These are phyloP conservation scores for Chlamydomonas asymmetrica DNA, from an alignment of 139 green algal species.

Conservation along the genomic window DNA sequence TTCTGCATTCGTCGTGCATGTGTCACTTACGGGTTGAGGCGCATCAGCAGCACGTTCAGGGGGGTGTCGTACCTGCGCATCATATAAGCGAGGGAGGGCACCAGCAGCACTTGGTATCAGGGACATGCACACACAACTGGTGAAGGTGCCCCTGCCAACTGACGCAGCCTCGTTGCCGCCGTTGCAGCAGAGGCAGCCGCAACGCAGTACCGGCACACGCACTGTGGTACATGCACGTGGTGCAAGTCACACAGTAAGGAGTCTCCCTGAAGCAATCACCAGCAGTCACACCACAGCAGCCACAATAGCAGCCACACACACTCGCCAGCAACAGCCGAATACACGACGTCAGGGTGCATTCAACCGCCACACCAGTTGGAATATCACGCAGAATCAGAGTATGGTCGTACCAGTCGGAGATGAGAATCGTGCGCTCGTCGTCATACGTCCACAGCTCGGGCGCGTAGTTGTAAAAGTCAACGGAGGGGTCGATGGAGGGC, in stretches of 20 bases:
- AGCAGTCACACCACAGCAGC: background rate
- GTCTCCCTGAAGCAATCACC: background rate
- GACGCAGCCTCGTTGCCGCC: background rate
- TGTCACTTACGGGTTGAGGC: slow-evolving; percentile 6
- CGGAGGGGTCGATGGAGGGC: background rate
- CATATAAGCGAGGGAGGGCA: no score
- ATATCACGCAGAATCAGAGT: background rate
- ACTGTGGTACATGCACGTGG: background rate
- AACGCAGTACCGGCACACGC: background rate
- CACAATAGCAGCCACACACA: background rate
- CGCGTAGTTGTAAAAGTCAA: background rate
- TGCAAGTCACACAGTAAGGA: background rate
- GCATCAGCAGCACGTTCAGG: background rate
- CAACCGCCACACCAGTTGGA: background rate
- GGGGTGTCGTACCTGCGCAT: slow-evolving; percentile 2
- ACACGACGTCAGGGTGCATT: background rate
- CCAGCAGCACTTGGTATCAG: no score
- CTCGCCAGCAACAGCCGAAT: background rate
- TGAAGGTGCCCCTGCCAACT: background rate
- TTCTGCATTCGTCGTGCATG: background rate
- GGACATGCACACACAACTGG: background rate
- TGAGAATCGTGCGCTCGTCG: slow-evolving; percentile 40
- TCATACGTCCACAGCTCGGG: slow-evolving; percentile 34
- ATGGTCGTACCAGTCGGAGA: slow-evolving; percentile 52
- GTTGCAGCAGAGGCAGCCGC: background rate